Base-by-base conservation (phyloP, 1,284 basidiomycete genomes). In the Boletus semigastroideus region DNA sequence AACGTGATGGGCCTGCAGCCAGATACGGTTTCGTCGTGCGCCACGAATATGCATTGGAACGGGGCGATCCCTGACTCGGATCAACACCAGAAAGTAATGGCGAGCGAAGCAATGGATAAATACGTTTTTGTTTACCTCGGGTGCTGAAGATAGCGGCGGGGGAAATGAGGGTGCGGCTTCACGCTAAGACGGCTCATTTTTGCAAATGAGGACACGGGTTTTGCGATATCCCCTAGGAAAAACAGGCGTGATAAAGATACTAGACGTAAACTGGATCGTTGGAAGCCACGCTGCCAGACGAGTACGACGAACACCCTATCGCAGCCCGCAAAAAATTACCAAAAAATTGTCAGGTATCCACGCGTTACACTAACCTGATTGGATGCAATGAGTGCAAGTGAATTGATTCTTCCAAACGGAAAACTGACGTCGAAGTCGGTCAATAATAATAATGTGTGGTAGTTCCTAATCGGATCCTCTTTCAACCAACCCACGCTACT, bases 31-130 rank as follows among this genome's bases (percentile, higher is more conserved):
- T 52, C 47, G 59, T 49, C 41, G 41, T 31, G 42, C 49, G 30
- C 43, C 51, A 47, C 45, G 52, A 54, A 46, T 51, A 50, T 50
- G 48, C 49, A 51, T 54, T 37, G 22, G 41, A 56, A 55, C 46
- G 46, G 50, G 52, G 59, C 42, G 25, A 51, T 66, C 63, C 52
- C 65, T 64, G 59, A 64, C 37, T 50, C 62, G 63, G 62, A 64
- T 67, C 62, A 67, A 60, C 55, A 20, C 40, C 41, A 52, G 42
- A 57, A 49, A 48, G 36, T 22, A 27, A 54, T 40, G 45, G 49
- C 48, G 46, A 54, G 22, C 37, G 42, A 52, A 52, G 45, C 39
- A 22, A 36, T 44, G 46, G 30, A 49, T 44, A 51, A 46, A 50
- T 48, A 43, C 33, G 40, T 49, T 52, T 49, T 53, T 46, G 52